Evolutionary conservation across 306 rosid species (phyloP), one percentile per base, ranked within the genome.

Genomic region (Rosa persica): DNA sequence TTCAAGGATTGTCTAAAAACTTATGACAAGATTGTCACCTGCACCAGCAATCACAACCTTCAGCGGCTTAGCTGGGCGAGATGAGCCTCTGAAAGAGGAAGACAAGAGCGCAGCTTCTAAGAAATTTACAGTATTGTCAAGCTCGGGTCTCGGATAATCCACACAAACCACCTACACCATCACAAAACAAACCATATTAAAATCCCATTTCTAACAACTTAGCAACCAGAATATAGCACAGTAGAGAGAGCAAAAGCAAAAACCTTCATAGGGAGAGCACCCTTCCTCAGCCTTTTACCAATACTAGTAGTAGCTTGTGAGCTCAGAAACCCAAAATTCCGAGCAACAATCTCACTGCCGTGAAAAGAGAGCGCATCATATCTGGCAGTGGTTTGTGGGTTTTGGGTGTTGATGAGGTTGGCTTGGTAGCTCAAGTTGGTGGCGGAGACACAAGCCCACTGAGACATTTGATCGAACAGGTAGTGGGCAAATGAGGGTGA

Each of bases 31-130:
- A 30, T n/a, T 40, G 25, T 66, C 78, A 95, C 98, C 98, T 88
- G 98, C 98, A 80, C 98, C 98, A 64, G 97, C 97, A 87, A 95
- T 86, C 62, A 92, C 87, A 70, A 95, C 82, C 67, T 87, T 87
- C 73, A 95, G 83, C 5, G 98, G 96, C 82, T 91, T 87, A 20
- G 80, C 23, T 6, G 98, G 98, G 23, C 93, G 92, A 16, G 95
- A 52, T 75, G 93, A 81, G 61, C 88, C 67, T 40, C 93, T 89
- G 49, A 95, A 91, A 64, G 93, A 77, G 17, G 98, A 85, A 84
- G 98, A 95, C 80, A 92, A 86, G 67, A 81, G 84, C 5, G 97
- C 93, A 55, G 98, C 98, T 85, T 95, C 96, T 12, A 91, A 22
- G 80, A 86, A 95, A 86, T 95, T 95, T 16, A 74, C 91, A 36